Evolutionary conservation across 2,329 filamentous ascomycete species (phyloP), one percentile per base, ranked within the genome.

Genomic region (Sodiomyces alkalinus): DNA sequence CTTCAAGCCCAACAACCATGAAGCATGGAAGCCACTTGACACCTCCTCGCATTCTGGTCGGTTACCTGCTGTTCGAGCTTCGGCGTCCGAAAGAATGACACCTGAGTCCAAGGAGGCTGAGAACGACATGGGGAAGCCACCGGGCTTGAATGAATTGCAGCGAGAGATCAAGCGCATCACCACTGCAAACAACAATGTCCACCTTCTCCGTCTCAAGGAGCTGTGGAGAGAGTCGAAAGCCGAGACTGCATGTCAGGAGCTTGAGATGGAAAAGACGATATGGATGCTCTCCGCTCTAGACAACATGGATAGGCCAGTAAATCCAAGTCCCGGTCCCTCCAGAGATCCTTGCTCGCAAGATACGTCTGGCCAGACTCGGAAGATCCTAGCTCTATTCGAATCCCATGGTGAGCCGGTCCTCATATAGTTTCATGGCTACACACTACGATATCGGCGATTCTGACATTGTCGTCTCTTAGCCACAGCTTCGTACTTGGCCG

Each of bases 211-310:
- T 4, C 52, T 78, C 20, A 68, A 62, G 18, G 60, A 68, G 37
- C 54, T 57, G 22, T 63, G 61, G 53, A 52, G 55, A 7, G 48
- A 46, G 14, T 50, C 56, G 9, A 45, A 51, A 1, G 60, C 66
- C 30, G 53, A 60, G 3, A 56, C 52, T 20, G 46, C 68, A 13
- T 64, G 62, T 39, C 55, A 56, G 38, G 60, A 65, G 28, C 40
- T 66, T 4, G 64, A 66, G 32, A 51, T 68, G 26, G 62, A 68
- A 35, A 67, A 68, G 41, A 68, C 70, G 39, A 49, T 65, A 22
- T 75, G 70, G 70, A 64, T 82, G 52, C 53, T 75, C 19, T 71
- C 64, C 17, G 60, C 60, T 1, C 49, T 79, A 29, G 58, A 61
- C 35, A 55, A 52, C 36, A 53, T 59, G 41, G 58, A 56, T 20